Base-by-base conservation (phyloP, 768 basidiomycete species). In the Lyophyllum atratum region DNA sequence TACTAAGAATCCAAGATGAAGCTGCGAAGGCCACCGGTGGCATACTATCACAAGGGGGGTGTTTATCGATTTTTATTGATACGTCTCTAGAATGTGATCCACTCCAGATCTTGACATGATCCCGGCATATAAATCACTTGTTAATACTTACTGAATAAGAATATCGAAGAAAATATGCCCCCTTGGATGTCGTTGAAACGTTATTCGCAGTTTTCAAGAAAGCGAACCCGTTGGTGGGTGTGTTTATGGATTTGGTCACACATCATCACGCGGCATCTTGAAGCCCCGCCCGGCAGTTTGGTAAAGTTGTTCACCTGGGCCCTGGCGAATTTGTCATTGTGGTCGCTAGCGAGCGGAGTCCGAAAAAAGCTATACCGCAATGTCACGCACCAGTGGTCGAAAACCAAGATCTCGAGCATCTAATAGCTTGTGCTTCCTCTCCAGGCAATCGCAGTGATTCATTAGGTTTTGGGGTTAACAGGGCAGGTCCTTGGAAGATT, bases 241-340 rank as follows among this genome's bases (percentile, higher is more conserved):
- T 47, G 22, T 7, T 47, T 47, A 47, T 47, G 25, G 45, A 47
- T 47, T 47, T 47, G 17, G 24, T 48, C 47, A 48, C 47, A 11
- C 22, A 48, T 48, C 47, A 15, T 48, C 47, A 48, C 47, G 31
- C 46, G 25, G 46, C 46, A 48, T 48, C 46, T 48, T 48, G 46
- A 31, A 48, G 28, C 46, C 46, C 46, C 29, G 46, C 46, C 14
- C 25, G 29, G 46, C 46, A 48, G 9, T 48, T 25, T 48, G 25
- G 22, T 31, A 48, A 7, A 14, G 25, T 25, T 48, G 29, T 10
- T 21, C 14, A 17, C 29, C 29, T 28, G 4, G 17, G 28, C 19
- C 17, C 14, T 48, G 25, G 14, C 4, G 25, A 26, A 25, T 48
- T 48, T 48, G 6, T 11, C 29, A 31, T 31, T 31, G 26, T 17